Percentiles rank a stretch among this genome's conserved stretches.
These are phyloP conservation scores for Solanum microdontum DNA, from an alignment of 257 asterid genomes.

Conservation along the genomic window DNA sequence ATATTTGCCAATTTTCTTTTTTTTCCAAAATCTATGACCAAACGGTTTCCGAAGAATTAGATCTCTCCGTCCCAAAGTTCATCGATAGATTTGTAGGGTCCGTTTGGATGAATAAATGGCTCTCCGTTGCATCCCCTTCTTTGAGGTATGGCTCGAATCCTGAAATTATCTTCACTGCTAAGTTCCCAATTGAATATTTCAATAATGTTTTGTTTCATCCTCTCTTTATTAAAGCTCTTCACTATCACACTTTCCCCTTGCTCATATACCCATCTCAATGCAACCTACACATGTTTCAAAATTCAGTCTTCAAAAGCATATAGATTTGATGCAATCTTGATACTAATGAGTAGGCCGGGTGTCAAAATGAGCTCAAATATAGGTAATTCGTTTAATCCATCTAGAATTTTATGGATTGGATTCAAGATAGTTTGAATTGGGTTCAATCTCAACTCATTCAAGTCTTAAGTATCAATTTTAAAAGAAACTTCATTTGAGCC, in stretches of 20 bases:
- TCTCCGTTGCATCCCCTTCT: not conserved
- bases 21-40: too few relatives aligned
- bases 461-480: too few relatives aligned
- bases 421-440: too few relatives aligned
- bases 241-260: slow-evolving; percentile 14
- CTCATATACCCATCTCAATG: slow-evolving; percentile 30
- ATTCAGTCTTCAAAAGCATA: not conserved
- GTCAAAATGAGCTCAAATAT: too few relatives aligned
- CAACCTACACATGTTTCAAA: slow-evolving; percentile 7
- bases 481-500: too few relatives aligned
- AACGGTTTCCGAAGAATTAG: not conserved
- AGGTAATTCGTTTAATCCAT: too few relatives aligned
- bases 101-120: not conserved
- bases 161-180: not conserved
- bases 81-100: not conserved
- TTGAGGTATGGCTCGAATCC: not conserved
- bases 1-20: too few relatives aligned
- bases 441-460: too few relatives aligned
- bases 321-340: too few relatives aligned
- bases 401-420: too few relatives aligned
- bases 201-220: slow-evolving; percentile 22
- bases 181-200: slow-evolving; percentile 18
- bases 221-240: slow-evolving; percentile 25
- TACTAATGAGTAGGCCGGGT: too few relatives aligned
- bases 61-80: not conserved